phyloP scores from a whole-genome alignment of 768 basidiomycete species.

The Dioszegia hungarica region DNA sequence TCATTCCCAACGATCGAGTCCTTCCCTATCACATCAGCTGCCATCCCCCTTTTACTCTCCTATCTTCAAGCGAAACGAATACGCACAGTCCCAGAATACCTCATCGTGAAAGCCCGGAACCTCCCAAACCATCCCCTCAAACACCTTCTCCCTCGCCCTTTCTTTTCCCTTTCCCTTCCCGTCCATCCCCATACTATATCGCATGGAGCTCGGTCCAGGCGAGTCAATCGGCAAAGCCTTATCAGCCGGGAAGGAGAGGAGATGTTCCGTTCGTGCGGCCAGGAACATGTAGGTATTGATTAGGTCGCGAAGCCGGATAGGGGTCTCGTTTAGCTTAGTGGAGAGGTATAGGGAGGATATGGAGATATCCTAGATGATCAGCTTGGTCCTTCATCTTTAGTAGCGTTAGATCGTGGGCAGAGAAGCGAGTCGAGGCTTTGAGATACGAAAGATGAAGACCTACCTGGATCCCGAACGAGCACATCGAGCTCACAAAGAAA shows the following conservation, averaged over 20 bases:
- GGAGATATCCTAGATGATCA: slow-evolving; percentile 67
- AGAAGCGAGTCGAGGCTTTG: not conserved
- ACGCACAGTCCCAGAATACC: slow-evolving; percentile 66
- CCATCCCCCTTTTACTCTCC: not conserved
- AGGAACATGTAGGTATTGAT: slow-evolving; percentile 91
- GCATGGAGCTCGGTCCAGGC: not conserved
- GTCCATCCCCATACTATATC: slow-evolving; percentile 13
- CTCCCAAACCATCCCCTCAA: slow-evolving; percentile 36
- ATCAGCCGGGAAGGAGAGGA: slow-evolving; percentile 51
- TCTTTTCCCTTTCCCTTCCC: slow-evolving; percentile 31
- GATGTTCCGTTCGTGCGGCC: slow-evolving; percentile 65
- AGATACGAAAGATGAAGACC: slow-evolving; percentile 43
- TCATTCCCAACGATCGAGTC: slow-evolving; percentile 90
- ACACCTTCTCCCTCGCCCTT: slow-evolving; percentile 21
- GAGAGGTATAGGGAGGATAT: slow-evolving; percentile 86
- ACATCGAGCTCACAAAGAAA: slow-evolving; percentile 92
- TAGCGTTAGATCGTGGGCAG: too few relatives aligned
- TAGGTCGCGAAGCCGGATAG: slow-evolving; percentile 84
- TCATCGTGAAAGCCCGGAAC: slow-evolving; percentile 42
- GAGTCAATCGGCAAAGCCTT: slow-evolving; percentile 14
- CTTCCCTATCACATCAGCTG: slow-evolving; percentile 54
- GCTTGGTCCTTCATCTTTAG: not conserved
- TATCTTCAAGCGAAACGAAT: not conserved
- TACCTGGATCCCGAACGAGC: slow-evolving; percentile 88
- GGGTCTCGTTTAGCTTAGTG: slow-evolving; percentile 94